phyloP scores from a whole-genome alignment of 2,329 filamentous ascomycete species.

The Colletotrichum viniferum region DNA sequence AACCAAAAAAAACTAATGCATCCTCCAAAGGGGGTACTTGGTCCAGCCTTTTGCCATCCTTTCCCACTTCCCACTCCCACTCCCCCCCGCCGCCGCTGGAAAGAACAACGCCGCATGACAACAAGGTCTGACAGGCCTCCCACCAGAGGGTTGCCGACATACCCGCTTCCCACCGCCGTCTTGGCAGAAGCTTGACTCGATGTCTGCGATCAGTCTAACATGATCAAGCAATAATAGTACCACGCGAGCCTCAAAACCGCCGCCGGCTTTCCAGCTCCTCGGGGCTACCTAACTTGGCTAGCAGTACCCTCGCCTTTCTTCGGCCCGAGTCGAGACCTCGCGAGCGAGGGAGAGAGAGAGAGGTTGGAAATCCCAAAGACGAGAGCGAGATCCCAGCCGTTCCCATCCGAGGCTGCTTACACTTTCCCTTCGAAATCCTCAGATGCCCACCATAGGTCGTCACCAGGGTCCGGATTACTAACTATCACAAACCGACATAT shows the following conservation, averaged over 20 bases:
- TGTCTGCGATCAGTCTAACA: neutral
- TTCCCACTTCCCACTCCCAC: neutral
- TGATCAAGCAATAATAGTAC: neutral
- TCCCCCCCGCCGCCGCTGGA: neutral
- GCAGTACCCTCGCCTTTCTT: neutral
- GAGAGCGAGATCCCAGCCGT: neutral
- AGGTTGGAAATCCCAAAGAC: neutral
- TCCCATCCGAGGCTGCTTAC: neutral
- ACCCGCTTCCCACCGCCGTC: constrained; percentile 13
- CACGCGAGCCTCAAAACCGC: neutral
- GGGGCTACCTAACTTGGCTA: neutral
- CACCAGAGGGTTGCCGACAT: constrained; percentile 2
- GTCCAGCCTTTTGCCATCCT: neutral
- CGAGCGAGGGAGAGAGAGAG: neutral
- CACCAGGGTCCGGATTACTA: neutral
- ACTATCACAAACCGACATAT: neutral
- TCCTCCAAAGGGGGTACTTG: neutral
- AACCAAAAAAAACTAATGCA: neutral
- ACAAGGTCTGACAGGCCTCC: neutral
- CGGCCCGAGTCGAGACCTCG: neutral
- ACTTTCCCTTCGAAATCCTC: neutral
- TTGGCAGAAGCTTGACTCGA: constrained; percentile 21
- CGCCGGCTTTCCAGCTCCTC: neutral
- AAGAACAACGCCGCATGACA: neutral
- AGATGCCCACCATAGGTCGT: neutral